Percentiles rank a stretch among this genome's conserved stretches.
phyloP scores from a whole-genome alignment of 192 early-diverging fungal species.

The Diversispora epigaea region DNA sequence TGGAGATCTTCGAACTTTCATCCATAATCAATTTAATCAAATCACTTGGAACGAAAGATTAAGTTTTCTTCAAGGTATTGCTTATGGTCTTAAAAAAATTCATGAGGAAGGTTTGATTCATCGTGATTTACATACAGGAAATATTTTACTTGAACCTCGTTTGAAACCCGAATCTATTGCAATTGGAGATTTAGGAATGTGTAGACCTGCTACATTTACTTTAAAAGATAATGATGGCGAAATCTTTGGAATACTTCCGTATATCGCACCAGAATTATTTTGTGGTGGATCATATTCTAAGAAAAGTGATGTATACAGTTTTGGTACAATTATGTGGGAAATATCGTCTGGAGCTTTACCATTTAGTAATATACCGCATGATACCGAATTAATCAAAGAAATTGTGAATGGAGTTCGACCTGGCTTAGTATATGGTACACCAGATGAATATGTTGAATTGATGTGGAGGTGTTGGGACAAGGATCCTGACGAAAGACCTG shows the following conservation, averaged over 20 bases:
- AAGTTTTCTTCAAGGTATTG: conserved; percentile 4
- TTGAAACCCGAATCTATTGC: not conserved
- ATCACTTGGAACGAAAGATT: conserved; percentile 29
- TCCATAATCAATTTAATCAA: conserved; percentile 34
- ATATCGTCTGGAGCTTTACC: conserved; percentile 39
- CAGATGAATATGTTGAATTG: conserved; percentile 36
- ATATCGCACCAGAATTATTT: conserved; percentile 4
- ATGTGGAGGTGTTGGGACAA: conserved; percentile 41
- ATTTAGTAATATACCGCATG: conserved; percentile 31
- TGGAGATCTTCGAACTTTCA: conserved; percentile 38
- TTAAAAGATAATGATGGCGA: not conserved
- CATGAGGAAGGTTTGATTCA: conserved; percentile 44
- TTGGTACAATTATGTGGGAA: conserved; percentile 30
- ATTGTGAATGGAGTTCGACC: conserved; percentile 37
- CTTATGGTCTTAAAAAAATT: conserved; percentile 41
- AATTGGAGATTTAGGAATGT: not conserved
- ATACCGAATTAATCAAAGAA: conserved; percentile 25
- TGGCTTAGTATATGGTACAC: conserved; percentile 40
- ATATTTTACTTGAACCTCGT: conserved; percentile 31
- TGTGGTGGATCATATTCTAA: not conserved
- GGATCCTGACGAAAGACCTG: conserved; percentile 32
- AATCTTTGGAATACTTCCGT: conserved; percentile 6
- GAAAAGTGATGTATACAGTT: conserved; percentile 40
- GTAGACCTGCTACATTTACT: not conserved
- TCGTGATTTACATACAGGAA: conserved; percentile 46